Evolutionary conservation across 305 asterid genomes (phyloP).

Genomic region (Caryopteris hybrid): DNA sequence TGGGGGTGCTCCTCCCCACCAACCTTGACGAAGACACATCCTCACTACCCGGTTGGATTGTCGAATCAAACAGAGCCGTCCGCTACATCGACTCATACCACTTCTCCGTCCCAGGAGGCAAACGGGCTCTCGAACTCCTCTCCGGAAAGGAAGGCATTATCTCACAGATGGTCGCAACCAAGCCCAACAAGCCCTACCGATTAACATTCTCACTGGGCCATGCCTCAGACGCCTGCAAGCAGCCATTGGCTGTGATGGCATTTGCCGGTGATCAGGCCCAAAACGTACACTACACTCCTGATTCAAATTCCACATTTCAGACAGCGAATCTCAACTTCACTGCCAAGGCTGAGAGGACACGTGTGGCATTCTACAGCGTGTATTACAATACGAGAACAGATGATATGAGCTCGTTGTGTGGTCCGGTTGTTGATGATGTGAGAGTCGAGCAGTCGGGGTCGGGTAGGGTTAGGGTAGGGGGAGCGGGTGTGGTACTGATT

Average conservation of each 20-base stretch:
- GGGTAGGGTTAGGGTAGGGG: slow-evolving; percentile 8
- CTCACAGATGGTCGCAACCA: slow-evolving; percentile 90
- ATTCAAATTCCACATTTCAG: slow-evolving; percentile 80
- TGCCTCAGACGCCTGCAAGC: slow-evolving; percentile 76
- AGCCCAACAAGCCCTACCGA: slow-evolving; percentile 64
- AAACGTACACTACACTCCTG: slow-evolving; percentile 70
- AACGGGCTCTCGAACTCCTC: slow-evolving; percentile 78
- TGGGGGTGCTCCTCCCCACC: slow-evolving; percentile 92
- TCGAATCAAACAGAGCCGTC: slow-evolving; percentile 92
- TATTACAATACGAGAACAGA: slow-evolving; percentile 92
- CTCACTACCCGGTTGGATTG: slow-evolving; percentile 94
- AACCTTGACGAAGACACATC: slow-evolving; percentile 87
- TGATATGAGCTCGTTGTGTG: slow-evolving; percentile 92
- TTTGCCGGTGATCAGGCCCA: slow-evolving; percentile 92
- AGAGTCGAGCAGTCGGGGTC: slow-evolving; percentile 59
- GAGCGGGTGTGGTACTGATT: slow-evolving; percentile 26
- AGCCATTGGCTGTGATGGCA: slow-evolving; percentile 86
- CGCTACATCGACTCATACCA: slow-evolving; percentile 86
- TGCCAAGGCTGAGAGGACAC: slow-evolving; percentile 77
- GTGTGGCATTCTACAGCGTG: slow-evolving; percentile 81
- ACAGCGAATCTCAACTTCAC: slow-evolving; percentile 62
- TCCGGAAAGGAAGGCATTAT: slow-evolving; percentile 96
- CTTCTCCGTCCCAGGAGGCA: slow-evolving; percentile 78
- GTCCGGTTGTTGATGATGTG: slow-evolving; percentile 94
- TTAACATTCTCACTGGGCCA: slow-evolving; percentile 72